A percentile compares a stretch with the other conserved stretches of the same genome.
These are phyloP conservation scores for Sporothrix pseudoabietina DNA, from an alignment of 2,329 filamentous ascomycete genomes.

Conservation along the genomic window DNA sequence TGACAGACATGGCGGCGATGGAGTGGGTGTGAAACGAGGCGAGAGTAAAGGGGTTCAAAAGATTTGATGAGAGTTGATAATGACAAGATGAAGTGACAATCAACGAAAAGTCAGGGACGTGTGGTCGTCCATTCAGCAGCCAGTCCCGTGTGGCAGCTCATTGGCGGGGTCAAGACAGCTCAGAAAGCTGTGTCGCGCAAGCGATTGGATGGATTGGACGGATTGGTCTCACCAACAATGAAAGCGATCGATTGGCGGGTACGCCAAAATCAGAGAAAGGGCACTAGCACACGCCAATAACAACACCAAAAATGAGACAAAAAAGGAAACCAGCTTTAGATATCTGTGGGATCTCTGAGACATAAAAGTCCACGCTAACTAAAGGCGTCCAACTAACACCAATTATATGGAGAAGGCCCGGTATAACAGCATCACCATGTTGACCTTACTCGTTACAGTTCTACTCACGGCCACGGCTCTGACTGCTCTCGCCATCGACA, in stretches of 20 bases:
- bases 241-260: neutral
- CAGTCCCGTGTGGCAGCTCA: neutral
- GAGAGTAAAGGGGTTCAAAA: neutral
- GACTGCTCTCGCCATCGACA: neutral
- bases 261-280: too few relatives aligned
- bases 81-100: too few relatives aligned
- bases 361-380: neutral
- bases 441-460: neutral
- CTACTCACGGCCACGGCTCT: neutral
- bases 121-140: conserved; percentile 16
- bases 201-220: neutral
- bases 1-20: conserved; percentile 45
- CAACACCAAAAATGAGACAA: neutral
- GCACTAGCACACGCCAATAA: neutral
- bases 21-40: neutral
- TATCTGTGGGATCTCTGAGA: neutral
- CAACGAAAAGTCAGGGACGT: neutral
- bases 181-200: neutral
- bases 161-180: neutral
- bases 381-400: conserved; percentile 5
- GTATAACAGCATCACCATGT: conserved; percentile 7
- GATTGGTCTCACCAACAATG: conserved; percentile 5
- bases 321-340: neutral
- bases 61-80: neutral
- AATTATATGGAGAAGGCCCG: neutral